A percentile compares a stretch with the other conserved stretches of the same genome.
phyloP scores from a whole-genome alignment of 208 protist genomes.

The Acanthamoeba castellanii region DNA sequence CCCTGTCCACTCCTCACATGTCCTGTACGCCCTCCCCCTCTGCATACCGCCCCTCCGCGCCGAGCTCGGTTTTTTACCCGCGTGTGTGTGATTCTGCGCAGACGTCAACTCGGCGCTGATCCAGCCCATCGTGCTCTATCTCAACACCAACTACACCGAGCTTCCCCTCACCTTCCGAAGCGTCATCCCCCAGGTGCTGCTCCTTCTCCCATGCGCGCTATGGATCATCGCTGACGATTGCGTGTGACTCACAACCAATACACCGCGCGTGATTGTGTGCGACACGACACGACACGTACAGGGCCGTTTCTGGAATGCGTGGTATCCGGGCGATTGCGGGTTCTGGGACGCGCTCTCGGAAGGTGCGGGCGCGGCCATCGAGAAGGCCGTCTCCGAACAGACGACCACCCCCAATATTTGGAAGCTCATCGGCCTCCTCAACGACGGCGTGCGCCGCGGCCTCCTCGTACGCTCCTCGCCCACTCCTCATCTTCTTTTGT shows the following conservation, averaged over 20 bases:
- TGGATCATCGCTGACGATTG: background rate
- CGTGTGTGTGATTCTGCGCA: background rate
- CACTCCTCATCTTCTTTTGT: background rate
- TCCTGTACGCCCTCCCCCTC: background rate
- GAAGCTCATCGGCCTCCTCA: conserved; percentile 41
- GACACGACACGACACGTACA: background rate
- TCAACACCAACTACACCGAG: conserved; percentile 70
- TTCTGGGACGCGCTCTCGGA: conserved; percentile 51
- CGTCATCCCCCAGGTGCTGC: background rate
- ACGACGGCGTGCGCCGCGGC: conserved; percentile 22
- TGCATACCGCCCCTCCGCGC: background rate
- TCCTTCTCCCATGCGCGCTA: background rate
- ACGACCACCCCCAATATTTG: conserved; percentile 30
- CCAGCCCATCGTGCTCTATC: conserved; percentile 57
- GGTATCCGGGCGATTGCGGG: conserved; percentile 13
- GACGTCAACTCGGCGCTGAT: conserved; percentile 38
- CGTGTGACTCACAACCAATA: background rate
- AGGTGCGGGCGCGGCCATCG: background rate
- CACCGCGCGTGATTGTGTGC: background rate
- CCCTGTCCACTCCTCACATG: conserved; percentile 9
- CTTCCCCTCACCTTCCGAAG: conserved; percentile 32
- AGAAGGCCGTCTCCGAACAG: conserved; percentile 2
- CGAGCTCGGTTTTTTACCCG: background rate
- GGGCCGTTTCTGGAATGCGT: conserved; percentile 19
- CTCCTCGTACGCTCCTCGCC: background rate